Conservation (phyloP, 495 filamentous ascomycete species). For the Penicillium waksmanii region DNA sequence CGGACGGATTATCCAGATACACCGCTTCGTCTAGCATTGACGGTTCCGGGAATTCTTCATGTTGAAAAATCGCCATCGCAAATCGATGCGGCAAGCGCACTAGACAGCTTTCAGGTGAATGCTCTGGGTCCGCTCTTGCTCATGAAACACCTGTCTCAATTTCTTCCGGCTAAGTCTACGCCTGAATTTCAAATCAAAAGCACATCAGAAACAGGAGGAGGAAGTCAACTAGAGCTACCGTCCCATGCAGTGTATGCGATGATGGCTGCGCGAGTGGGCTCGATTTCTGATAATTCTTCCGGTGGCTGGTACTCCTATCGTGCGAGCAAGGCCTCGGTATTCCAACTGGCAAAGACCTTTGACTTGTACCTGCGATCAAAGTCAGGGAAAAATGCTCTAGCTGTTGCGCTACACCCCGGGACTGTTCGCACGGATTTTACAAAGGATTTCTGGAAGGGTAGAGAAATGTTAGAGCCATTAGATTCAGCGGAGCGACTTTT, state of each 20-base stretch:
- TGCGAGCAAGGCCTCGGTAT: slow-evolving; percentile 72
- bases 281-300: slow-evolving; percentile 65
- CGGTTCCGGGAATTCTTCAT: slow-evolving; percentile 71
- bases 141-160: slow-evolving; percentile 70
- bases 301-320: slow-evolving; percentile 83
- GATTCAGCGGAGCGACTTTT: slow-evolving; percentile 64
- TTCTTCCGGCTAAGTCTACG: slow-evolving; percentile 61
- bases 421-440: slow-evolving; percentile 79
- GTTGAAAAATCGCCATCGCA: slow-evolving; percentile 73
- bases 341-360: slow-evolving; percentile 69
- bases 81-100: slow-evolving; percentile 58
- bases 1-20: slow-evolving; percentile 51
- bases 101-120: slow-evolving; percentile 69
- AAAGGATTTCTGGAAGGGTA: slow-evolving; percentile 67
- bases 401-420: slow-evolving; percentile 77
- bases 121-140: slow-evolving; percentile 73
- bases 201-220: background rate
- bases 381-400: slow-evolving; percentile 62
- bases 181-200: slow-evolving; percentile 20
- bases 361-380: slow-evolving; percentile 65
- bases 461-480: slow-evolving; percentile 62
- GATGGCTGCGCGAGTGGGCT: slow-evolving; percentile 79
- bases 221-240: slow-evolving; percentile 26
- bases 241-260: slow-evolving; percentile 64
- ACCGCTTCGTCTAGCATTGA: slow-evolving; percentile 70